A percentile compares a stretch with the other conserved stretches of the same genome.
Conservation (phyloP, 108 stramenopile species). For the Phaeodactylum tricornutum region DNA sequence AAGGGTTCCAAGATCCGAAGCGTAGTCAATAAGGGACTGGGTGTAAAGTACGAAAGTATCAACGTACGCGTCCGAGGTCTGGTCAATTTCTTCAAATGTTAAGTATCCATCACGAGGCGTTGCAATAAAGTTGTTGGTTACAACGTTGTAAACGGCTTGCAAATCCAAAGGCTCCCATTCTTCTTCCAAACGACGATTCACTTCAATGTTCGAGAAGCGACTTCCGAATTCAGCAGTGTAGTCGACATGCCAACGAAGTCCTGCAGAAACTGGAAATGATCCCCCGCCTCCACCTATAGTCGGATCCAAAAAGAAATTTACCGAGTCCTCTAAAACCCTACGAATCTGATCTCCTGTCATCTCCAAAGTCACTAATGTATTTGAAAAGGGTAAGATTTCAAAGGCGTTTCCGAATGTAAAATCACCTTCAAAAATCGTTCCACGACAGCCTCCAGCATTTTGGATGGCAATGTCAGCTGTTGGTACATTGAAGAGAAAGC, state of each 20-base stretch:
- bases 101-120: conserved; percentile 27
- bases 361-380: conserved; percentile 30
- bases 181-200: conserved; percentile 24
- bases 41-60: conserved; percentile 20
- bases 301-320: conserved; percentile 14
- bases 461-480: conserved; percentile 39
- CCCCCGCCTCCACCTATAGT: conserved; percentile 7
- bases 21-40: conserved; percentile 38
- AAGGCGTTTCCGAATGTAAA: conserved; percentile 23
- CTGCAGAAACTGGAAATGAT: conserved; percentile 45
- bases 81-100: conserved; percentile 21
- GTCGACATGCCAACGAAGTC: conserved; percentile 43
- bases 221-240: conserved; percentile 8
- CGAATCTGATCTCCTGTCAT: conserved; percentile 32
- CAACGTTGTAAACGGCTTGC: conserved; percentile 30
- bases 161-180: conserved; percentile 30
- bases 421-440: conserved; percentile 22
- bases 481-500: conserved; percentile 18
- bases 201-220: conserved; percentile 22
- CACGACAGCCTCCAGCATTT: conserved; percentile 36
- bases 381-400: conserved; percentile 34
- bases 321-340: conserved; percentile 31
- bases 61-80: conserved; percentile 11
- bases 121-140: conserved; percentile 34
- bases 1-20: conserved; percentile 8